phyloP scores from a whole-genome alignment of 2,329 filamentous ascomycete genomes.

The Penicillium sp. region DNA sequence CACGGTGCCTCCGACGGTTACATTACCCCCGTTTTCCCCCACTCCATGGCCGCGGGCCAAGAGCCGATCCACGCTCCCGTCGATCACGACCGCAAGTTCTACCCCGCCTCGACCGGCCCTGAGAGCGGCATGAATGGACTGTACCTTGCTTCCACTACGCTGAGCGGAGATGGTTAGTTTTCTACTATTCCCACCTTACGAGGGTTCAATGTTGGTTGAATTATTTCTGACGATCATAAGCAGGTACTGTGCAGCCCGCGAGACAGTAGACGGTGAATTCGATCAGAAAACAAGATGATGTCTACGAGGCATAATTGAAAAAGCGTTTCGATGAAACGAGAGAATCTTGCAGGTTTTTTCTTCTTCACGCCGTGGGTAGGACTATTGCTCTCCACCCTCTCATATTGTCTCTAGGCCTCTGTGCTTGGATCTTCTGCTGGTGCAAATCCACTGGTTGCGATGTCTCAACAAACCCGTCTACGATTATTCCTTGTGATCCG shows the following conservation, averaged over 20 bases:
- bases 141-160: conserved; percentile 48
- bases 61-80: conserved; percentile 68
- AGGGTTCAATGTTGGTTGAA: conserved; percentile 40
- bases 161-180: conserved; percentile 47
- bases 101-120: conserved; percentile 48
- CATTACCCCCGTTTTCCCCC: conserved; percentile 60
- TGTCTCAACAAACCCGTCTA: conserved; percentile 4
- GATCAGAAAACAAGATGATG: conserved; percentile 13
- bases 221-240: conserved; percentile 46
- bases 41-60: conserved; percentile 68
- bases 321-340: conserved; percentile 1
- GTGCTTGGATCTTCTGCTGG: conserved; percentile 4
- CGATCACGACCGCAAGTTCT: conserved; percentile 54
- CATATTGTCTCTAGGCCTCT: neutral
- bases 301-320: conserved; percentile 4
- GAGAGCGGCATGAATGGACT: conserved; percentile 49
- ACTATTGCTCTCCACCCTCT: conserved; percentile 14
- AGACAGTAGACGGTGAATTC: conserved; percentile 57
- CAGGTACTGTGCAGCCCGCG: conserved; percentile 56
- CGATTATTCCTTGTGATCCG: conserved; percentile 5
- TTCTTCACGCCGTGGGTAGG: conserved; percentile 11
- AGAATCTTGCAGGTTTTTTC: neutral
- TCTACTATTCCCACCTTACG: conserved; percentile 7
- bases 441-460: conserved; percentile 2
- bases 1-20: conserved; percentile 66